Evolutionary conservation across 768 basidiomycete species (phyloP).

Genomic region (Crucibulum laeve): DNA sequence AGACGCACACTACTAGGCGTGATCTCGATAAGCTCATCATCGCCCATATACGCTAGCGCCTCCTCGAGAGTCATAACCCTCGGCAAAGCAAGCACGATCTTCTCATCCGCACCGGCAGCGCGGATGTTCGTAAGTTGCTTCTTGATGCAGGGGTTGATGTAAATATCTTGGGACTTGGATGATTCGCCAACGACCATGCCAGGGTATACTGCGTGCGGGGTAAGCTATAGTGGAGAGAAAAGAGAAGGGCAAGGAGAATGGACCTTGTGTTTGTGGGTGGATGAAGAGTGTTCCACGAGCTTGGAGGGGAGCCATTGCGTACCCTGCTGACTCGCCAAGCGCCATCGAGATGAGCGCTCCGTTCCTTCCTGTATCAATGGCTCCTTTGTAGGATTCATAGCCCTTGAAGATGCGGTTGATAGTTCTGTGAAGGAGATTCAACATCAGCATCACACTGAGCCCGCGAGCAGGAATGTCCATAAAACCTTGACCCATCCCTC

Average conservation of each 20-base stretch:
- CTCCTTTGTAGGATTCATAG: too few relatives aligned
- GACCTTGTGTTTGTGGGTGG: constrained; percentile 38
- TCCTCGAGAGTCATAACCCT: constrained; percentile 41
- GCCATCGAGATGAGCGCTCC: too few relatives aligned
- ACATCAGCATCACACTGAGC: too few relatives aligned
- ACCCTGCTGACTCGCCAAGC: constrained; percentile 43
- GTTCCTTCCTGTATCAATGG: too few relatives aligned
- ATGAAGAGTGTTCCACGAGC: constrained; percentile 42
- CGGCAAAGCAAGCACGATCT: constrained; percentile 42
- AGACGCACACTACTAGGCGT: constrained; percentile 37
- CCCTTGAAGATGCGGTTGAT: too few relatives aligned
- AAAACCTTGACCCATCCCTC: too few relatives aligned
- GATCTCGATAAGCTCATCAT: constrained; percentile 45
- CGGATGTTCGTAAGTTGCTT: too few relatives aligned
- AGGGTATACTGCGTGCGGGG: constrained; percentile 33
- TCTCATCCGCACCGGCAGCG: constrained; percentile 43
- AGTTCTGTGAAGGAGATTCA: constrained; percentile 46
- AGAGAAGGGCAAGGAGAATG: not conserved
- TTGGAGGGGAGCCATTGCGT: constrained; percentile 45
- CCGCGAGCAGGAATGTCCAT: too few relatives aligned
- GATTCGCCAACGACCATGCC: constrained; percentile 51
- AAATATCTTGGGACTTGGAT: constrained; percentile 39
- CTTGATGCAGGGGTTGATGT: too few relatives aligned
- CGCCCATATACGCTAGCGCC: constrained; percentile 42
- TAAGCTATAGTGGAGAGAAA: not conserved